Conservation (phyloP, 139 green algal species). For the Micromonas commoda region DNA sequence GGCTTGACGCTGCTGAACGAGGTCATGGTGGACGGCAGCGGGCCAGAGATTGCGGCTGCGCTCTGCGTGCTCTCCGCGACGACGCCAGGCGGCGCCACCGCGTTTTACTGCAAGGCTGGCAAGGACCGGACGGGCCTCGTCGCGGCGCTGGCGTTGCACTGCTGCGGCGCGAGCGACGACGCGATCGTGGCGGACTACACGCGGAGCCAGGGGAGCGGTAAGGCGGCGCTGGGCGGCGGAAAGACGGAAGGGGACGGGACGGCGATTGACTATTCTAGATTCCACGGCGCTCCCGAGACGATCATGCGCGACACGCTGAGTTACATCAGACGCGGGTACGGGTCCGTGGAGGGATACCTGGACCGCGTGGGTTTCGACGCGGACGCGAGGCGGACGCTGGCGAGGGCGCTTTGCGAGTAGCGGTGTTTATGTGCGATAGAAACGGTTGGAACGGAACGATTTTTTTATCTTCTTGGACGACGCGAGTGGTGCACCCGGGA, state of each 20-base stretch:
- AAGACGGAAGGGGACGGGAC: background rate
- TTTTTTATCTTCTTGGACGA: too few relatives aligned
- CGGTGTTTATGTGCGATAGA: too few relatives aligned
- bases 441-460: too few relatives aligned
- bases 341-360: background rate
- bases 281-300: background rate
- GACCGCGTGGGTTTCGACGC: background rate
- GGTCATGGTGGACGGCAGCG: background rate
- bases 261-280: background rate
- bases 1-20: constrained; percentile 2
- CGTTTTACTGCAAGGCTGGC: constrained; percentile 34
- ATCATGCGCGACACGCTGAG: background rate
- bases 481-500: too few relatives aligned
- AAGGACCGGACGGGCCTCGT: constrained; percentile 37
- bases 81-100: background rate
- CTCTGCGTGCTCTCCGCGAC: background rate
- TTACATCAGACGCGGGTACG: background rate
- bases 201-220: background rate
- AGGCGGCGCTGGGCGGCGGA: background rate
- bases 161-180: constrained; percentile 9
- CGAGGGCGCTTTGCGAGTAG: background rate
- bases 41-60: background rate
- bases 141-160: constrained; percentile 21
- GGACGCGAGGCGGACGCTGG: background rate
- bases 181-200: constrained; percentile 30